Evolutionary conservation across 208 protist genomes (phyloP), one percentile per base, ranked within the genome.

Genomic region (Leishmania guyanensis): DNA sequence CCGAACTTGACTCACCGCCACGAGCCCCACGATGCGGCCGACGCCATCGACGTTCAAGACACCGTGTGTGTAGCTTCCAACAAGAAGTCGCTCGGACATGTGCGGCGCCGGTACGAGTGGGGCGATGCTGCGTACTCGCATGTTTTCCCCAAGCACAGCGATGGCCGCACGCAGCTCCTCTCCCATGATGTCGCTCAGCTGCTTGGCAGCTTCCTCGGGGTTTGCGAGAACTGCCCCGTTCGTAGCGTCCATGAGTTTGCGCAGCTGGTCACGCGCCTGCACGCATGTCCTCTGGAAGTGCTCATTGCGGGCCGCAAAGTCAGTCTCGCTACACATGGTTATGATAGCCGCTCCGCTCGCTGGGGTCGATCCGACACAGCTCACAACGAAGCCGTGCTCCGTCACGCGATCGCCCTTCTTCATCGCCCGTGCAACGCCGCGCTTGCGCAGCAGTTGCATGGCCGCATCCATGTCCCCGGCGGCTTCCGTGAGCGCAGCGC

Each of bases 271-370:
- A 75, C 86, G 84, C 33, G 91, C 89, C 36, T 70, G 78, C 20
- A 81, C 53, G 81, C 92, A 95, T 33, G 81, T 71, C 58, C 78
- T 80, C 80, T 93, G 90, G 74, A 98, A 98, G 74, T 95, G 88
- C 75, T 85, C 79, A 81, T 92, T 96, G 75, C 94, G 91, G 33
- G 93, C 91, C 20, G 94, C 96, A 75, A 98, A 98, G 82, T 98
- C 96, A 1, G 96, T 98, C 70, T 98, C 94, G 79, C 88, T 93
- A 86, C 93, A 96, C 65, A 98, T 77, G 48, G 90, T 93, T 17
- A 98, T 89, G 60, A 97, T 89, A 29, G 88, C 92, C 0, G 86
- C 92, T 6, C 91, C 91, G 72, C 72, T 81, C 9, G 84, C 80
- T 43, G 90, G 91, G 16, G 75, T 77, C 39, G 66, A 72, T n/a